These are phyloP conservation scores for Exophiala dermatitidis DNA, from an alignment of 2,329 filamentous ascomycete genomes.

Conservation along the genomic window DNA sequence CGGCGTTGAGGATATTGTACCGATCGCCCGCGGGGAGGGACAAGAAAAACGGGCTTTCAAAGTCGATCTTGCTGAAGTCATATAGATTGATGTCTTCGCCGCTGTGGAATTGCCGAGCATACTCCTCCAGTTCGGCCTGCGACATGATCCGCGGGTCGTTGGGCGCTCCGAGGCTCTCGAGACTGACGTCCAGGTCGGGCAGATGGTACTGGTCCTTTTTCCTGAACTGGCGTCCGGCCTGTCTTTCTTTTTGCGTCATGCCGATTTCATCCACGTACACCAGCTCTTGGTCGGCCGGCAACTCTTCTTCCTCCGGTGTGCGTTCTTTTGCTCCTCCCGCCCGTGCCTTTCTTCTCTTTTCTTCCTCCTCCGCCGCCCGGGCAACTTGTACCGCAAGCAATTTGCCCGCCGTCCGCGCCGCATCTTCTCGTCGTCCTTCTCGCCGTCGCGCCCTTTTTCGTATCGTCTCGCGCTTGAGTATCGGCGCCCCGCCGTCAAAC, in stretches of 20 bases:
- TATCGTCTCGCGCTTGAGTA: slow-evolving; percentile 86
- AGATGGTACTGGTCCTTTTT: slow-evolving; percentile 95
- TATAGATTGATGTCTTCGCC: slow-evolving; percentile 86
- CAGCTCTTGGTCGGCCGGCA: slow-evolving; percentile 61
- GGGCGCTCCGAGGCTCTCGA: slow-evolving; percentile 78
- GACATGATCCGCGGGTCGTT: slow-evolving; percentile 97
- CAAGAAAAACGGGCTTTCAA: slow-evolving; percentile 89
- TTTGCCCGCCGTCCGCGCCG: slow-evolving; percentile 81
- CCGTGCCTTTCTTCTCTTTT: slow-evolving; percentile 49
- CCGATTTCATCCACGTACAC: slow-evolving; percentile 88
- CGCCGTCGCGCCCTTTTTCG: slow-evolving; percentile 67
- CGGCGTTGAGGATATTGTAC: slow-evolving; percentile 96
- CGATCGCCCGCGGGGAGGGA: slow-evolving; percentile 82
- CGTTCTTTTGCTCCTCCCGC: slow-evolving; percentile 34
- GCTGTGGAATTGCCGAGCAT: slow-evolving; percentile 82
- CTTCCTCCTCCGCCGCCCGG: slow-evolving; percentile 77
- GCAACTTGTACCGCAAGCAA: slow-evolving; percentile 92
- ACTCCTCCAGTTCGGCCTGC: slow-evolving; percentile 85
- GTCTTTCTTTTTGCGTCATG: slow-evolving; percentile 69
- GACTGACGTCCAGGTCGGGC: slow-evolving; percentile 69
- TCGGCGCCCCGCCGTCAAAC: slow-evolving; percentile 90
- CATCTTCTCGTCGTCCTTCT: slow-evolving; percentile 89
- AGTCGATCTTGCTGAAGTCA: slow-evolving; percentile 98
- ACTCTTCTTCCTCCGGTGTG: slow-evolving; percentile 49
- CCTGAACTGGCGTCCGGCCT: slow-evolving; percentile 63